Base-by-base conservation (phyloP, 305 asterid species). In the Solanum hybrid region DNA sequence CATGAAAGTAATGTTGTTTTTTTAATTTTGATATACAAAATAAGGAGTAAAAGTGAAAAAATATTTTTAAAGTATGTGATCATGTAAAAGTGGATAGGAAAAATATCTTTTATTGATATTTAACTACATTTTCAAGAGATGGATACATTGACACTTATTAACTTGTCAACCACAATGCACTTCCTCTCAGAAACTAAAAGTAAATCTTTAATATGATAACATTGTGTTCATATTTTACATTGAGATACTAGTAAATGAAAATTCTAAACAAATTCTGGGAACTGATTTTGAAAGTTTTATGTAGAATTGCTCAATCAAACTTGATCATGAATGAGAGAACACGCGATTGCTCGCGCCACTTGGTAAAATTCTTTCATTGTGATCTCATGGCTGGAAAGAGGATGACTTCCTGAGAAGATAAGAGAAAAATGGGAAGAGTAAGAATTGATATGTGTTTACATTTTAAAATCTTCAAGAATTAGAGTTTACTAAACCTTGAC, bases 331-430 rank as follows among this genome's bases (percentile, higher is more conserved):
- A 35, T 3, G 29, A 20, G 27, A 32, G 13, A 34, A 77, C 56
- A 79, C 56, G 5, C 56, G 6, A 72, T 72, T 1, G 35, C 22
- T 72, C 22, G 36, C 5, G 10, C 56, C 32, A 26, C 38, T 27
- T 42, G 11, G 40, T 82, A 31, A 1, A 3, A 82, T 10, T 82
- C 87, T 29, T 46, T 82, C 37, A 82, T 31, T 94, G 98, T 79
- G 96, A 96, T 91, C 95, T 95, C 98, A 95, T 95, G 36, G 98
- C 96, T 9, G 98, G 97, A 88, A 95, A 95, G 86, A 95, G 94
- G 79, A 96, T 88, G 29, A 95, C 98, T 91, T 95, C 98, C 98
- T 95, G 95, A 16, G 73, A 82, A 29, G 29, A 56, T 1, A 26
- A 8, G 16, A 81, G n/a, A 32, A 29, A 42, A 46, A 14, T 3